phyloP scores from a whole-genome alignment of 78 protist species.

The Cyanophora paradoxa region DNA sequence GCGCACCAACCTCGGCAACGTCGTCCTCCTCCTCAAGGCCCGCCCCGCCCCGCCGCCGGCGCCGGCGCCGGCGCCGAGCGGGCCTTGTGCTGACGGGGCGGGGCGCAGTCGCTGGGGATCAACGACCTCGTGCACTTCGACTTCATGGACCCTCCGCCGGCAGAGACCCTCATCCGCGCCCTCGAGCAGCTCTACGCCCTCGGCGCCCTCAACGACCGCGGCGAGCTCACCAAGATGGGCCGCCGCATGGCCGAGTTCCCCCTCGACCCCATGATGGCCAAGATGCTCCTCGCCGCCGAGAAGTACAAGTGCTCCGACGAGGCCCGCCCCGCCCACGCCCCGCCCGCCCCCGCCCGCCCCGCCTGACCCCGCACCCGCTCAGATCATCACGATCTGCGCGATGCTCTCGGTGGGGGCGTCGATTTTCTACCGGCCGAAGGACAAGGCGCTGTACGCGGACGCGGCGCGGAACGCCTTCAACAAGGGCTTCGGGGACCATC shows the following conservation, averaged over 20 bases:
- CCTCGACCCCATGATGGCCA: slow-evolving; percentile 84
- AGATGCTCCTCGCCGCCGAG: slow-evolving; percentile 74
- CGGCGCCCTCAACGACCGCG: slow-evolving; percentile 90
- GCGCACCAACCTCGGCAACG: slow-evolving; percentile 90
- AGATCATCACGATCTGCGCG: slow-evolving; percentile 53
- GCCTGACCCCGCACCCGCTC: no score
- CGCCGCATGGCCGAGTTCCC: slow-evolving; percentile 97
- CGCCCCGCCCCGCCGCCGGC: neutral
- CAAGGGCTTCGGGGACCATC: slow-evolving; percentile 78
- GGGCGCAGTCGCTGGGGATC: slow-evolving; percentile 76
- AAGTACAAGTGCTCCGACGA: slow-evolving; percentile 52
- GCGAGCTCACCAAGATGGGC: slow-evolving; percentile 94
- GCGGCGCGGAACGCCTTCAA: slow-evolving; percentile 34
- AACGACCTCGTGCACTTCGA: slow-evolving; percentile 92
- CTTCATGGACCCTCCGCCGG: slow-evolving; percentile 98
- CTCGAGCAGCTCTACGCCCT: slow-evolving; percentile 86
- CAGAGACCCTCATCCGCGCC: slow-evolving; percentile 93
- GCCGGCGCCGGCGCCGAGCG: neutral
- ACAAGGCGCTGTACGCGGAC: slow-evolving; percentile 70
- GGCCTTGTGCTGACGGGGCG: neutral
- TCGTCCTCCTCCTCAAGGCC: slow-evolving; percentile 83
- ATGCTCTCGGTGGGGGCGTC: slow-evolving; percentile 81
- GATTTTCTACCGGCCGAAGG: slow-evolving; percentile 87
- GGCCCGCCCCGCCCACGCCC: slow-evolving; percentile 65
- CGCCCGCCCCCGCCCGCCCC: no score